These are phyloP conservation scores for Pseudomonodictys pantanalensis DNA, from an alignment of 495 filamentous ascomycete genomes.

Conservation along the genomic window DNA sequence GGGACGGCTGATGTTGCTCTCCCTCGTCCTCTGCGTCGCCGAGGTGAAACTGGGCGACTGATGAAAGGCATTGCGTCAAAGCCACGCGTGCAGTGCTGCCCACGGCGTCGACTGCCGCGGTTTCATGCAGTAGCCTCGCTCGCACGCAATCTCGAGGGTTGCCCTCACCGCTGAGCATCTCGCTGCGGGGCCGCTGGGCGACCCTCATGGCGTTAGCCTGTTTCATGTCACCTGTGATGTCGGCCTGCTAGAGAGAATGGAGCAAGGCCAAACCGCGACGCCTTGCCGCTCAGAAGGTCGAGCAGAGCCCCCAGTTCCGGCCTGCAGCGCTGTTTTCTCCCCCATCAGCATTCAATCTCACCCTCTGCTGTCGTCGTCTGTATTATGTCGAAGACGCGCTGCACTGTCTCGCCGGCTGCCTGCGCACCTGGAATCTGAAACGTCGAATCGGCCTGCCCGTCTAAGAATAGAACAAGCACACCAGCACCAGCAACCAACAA, in stretches of 20 bases:
- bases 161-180: slow-evolving; percentile 8
- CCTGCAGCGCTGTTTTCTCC: neutral
- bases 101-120: neutral
- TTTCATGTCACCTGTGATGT: slow-evolving; percentile 11
- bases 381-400: neutral
- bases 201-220: slow-evolving; percentile 9
- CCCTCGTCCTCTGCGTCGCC: neutral
- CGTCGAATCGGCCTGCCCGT: slow-evolving; percentile 8
- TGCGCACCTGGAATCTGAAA: slow-evolving; percentile 20
- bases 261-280: slow-evolving; percentile 13
- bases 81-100: neutral
- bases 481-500: too few species aligned
- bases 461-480: too few species aligned
- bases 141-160: neutral
- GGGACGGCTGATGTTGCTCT: slow-evolving; percentile 9
- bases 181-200: neutral
- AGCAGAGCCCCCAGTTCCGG: neutral
- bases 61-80: too few species aligned
- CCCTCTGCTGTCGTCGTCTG: neutral
- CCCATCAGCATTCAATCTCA: too few species aligned
- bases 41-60: too few species aligned
- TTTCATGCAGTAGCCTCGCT: neutral
- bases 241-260: slow-evolving; percentile 10
- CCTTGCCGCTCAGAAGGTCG: neutral
- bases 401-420: slow-evolving; percentile 4